A percentile compares a stretch with the other conserved stretches of the same genome.
Evolutionary conservation across 768 basidiomycete genomes (phyloP).

Genomic region (Ramaria sp.): DNA sequence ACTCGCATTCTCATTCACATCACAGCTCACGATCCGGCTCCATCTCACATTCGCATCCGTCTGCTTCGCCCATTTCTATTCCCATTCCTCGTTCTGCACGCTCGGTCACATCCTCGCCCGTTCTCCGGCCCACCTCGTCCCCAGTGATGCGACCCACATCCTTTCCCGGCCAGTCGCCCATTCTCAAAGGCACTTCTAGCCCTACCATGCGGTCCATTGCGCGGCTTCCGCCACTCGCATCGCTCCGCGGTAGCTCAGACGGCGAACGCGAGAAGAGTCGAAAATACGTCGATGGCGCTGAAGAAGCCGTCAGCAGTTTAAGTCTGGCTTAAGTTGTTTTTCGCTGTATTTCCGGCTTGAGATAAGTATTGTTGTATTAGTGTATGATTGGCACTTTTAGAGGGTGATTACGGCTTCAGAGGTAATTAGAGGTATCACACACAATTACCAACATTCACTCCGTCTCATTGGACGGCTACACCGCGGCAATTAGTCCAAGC

Average conservation of each 20-base stretch:
- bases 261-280: constrained; percentile 41
- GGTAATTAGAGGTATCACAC: too few relatives aligned
- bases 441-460: too few relatives aligned
- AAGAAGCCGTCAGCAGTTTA: constrained; percentile 63
- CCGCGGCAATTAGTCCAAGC: too few relatives aligned
- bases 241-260: constrained; percentile 17
- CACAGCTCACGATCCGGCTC: constrained; percentile 43
- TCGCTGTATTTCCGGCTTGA: too few relatives aligned
- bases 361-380: too few relatives aligned
- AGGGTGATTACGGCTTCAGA: too few relatives aligned
- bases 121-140: constrained; percentile 7
- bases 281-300: constrained; percentile 62
- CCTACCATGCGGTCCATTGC: constrained; percentile 66
- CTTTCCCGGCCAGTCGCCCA: neutral
- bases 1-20: constrained; percentile 4
- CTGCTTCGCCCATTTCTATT: constrained; percentile 31
- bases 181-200: constrained; percentile 34
- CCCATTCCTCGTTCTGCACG: constrained; percentile 4
- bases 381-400: neutral
- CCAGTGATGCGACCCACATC: constrained; percentile 6
- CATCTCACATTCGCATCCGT: constrained; percentile 53
- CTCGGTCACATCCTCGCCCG: constrained; percentile 7
- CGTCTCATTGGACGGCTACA: too few relatives aligned
- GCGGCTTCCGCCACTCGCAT: constrained; percentile 19
- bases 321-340: constrained; percentile 21